phyloP scores from a whole-genome alignment of 768 basidiomycete species.

The Suillus cothurnatus region DNA sequence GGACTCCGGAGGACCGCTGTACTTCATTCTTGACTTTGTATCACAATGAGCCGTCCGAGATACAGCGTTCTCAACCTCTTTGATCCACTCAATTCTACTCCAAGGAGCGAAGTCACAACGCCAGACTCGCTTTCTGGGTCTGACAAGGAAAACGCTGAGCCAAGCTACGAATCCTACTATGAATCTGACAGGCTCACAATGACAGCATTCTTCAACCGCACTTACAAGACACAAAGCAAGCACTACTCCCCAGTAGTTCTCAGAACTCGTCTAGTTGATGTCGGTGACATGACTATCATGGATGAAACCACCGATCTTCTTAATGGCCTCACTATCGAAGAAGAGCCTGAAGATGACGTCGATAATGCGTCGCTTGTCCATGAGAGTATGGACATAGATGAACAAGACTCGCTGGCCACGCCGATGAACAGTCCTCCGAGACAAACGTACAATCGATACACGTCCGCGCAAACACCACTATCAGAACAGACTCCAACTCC shows the following conservation, averaged over 20 bases:
- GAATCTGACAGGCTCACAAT: constrained; percentile 38
- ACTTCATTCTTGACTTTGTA: constrained; percentile 1
- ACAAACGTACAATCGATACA: neutral
- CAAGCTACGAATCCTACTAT: constrained; percentile 6
- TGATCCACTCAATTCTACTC: constrained; percentile 32
- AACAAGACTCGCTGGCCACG: constrained; percentile 3
- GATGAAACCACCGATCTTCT: constrained; percentile 16
- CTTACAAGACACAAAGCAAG: constrained; percentile 20
- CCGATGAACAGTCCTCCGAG: constrained; percentile 5
- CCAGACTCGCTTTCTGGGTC: constrained; percentile 25
- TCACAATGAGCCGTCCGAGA: constrained; percentile 23
- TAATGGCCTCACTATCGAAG: constrained; percentile 12
- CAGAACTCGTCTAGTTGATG: constrained; percentile 32
- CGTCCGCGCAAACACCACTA: constrained; percentile 9
- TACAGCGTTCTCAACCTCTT: constrained; percentile 36
- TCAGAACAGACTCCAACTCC: constrained; percentile 1
- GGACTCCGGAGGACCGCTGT: neutral
- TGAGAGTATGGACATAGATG: constrained; percentile 7
- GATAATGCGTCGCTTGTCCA: constrained; percentile 1
- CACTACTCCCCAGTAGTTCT: constrained; percentile 20
- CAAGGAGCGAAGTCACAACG: constrained; percentile 28
- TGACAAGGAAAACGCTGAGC: constrained; percentile 21
- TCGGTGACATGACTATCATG: constrained; percentile 23
- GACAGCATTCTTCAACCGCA: constrained; percentile 36
- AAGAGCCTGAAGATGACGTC: constrained; percentile 3